Base-by-base conservation (phyloP, 768 basidiomycete genomes). In the Phlegmacium glaucopus region DNA sequence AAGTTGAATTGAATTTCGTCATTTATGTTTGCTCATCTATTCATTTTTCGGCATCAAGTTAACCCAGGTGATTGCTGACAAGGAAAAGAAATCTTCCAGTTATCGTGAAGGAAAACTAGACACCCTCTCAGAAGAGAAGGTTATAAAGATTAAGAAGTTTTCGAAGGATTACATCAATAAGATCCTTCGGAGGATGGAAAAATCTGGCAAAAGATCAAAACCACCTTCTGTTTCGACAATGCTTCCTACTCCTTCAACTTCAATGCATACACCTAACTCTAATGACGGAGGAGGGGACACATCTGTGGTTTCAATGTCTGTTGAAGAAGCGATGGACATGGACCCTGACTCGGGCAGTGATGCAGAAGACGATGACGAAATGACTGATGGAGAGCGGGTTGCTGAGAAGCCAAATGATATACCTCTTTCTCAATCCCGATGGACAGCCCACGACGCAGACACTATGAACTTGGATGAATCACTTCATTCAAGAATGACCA, bases 131-230 rank as follows among this genome's bases (percentile, higher is more conserved):
- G 88, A 94, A 4, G 94, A 98, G 54, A 97, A 97, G 63, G 70
- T 78, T 16, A 59, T 62, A 38, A 97, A 97, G 70, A 93, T 98
- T 65, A 95, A 92, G 68, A 86, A 89, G 60, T 98, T 94, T 61
- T 75, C 87, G 28, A 93, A 95, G 65, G 92, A 96, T 36, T 98
- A 90, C 63, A 83, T 94, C 47, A 69, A 77, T 47, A 96, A 95
- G 67, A 69, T 94, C 9, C 65, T 90, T 13, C 79, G 79, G 30
- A 87, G 80, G 57, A 65, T 85, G 39, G 82, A 84, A 28, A 86
- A 83, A 62, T 68, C 72, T 11, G 59, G 66, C 11, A 69, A 70
- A 40, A 58, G 59, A 22, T 52, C 52, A 28, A 60, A 48, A 39
- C 56, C 52, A 16, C 51, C 66, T 51, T 16, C 63, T 32, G 39